Evolutionary conservation across 768 basidiomycete species (phyloP), one percentile per base, ranked within the genome.

Genomic region (Boletus vinaceobasis): DNA sequence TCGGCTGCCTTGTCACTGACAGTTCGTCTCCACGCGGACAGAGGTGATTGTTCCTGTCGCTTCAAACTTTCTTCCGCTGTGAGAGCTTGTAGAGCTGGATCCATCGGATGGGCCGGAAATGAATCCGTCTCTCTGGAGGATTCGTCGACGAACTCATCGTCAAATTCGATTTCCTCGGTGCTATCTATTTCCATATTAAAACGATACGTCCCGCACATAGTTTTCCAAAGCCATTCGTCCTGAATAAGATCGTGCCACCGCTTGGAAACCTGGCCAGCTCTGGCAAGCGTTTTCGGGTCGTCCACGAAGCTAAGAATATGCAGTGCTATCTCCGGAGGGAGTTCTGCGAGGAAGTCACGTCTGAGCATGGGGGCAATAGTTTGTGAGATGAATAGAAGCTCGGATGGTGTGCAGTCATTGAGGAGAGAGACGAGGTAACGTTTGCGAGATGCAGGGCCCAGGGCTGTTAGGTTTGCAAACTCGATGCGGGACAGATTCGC

Each of bases 201-300:
- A 7, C 78, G 78, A 65, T 84, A 80, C 17, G 73, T 63, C 11
- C 74, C 69, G 64, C 87, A 93, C 83, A 96, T 82, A 11, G 77
- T 62, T 69, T 82, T 85, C 95, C 94, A 98, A 11, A 90, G 75
- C 58, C 75, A 79, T 59, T 95, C 91, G 62, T 93, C 93, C 43
- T 77, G 71, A 7, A 86, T 77, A 7, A 97, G 77, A 15, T 68
- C 71, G 14, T 78, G 72, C 95, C 95, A 98, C 46, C 78, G 76
- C 50, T 75, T 74, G 60, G 85, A 87, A 29, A 95, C 94, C 33
- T 80, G 77, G 38, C 80, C 75, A 0, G 87, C 87, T 11, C 90
- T 75, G 0, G 83, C 76, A 10, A 97, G 82, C 0, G 87, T 85
- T 40, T 74, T 73, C 0, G 89, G 85, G 43, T 92, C 87, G 52